Percentiles rank a stretch among this genome's conserved stretches.
These are phyloP conservation scores for Blumeria graminis DNA, from an alignment of 2,329 filamentous ascomycete species.

Conservation along the genomic window DNA sequence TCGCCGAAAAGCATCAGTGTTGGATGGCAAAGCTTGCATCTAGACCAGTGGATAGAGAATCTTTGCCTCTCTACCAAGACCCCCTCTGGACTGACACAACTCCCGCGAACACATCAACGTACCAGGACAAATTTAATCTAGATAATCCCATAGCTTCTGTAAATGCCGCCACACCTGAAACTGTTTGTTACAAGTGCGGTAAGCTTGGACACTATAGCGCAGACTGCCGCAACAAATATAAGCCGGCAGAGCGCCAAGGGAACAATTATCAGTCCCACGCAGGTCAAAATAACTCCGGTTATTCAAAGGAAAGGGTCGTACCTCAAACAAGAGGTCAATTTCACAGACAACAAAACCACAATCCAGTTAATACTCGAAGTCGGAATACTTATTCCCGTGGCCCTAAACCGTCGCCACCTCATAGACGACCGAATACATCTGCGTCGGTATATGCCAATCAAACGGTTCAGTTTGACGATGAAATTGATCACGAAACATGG, in stretches of 20 bases:
- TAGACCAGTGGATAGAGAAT: background rate
- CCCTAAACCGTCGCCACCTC: background rate
- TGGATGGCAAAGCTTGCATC: background rate
- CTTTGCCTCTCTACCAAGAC: background rate
- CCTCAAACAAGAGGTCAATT: no score
- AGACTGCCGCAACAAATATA: background rate
- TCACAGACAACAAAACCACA: no score
- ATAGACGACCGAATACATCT: background rate
- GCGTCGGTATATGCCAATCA: background rate
- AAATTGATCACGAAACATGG: background rate
- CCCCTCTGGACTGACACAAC: background rate
- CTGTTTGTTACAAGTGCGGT: background rate
- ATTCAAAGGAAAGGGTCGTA: no score
- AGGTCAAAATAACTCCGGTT: no score
- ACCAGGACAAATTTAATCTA: background rate
- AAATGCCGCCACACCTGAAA: background rate
- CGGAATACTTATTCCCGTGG: no score
- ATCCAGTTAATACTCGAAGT: no score
- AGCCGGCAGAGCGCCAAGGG: no score
- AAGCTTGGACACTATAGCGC: background rate
- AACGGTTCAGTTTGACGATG: background rate
- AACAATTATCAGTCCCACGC: no score
- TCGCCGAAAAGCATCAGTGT: background rate
- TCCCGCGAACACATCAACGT: background rate
- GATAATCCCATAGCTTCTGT: background rate